Evolutionary conservation across 306 rosid species (phyloP), one percentile per base, ranked within the genome.

Genomic region (Cucurbita maxima): DNA sequence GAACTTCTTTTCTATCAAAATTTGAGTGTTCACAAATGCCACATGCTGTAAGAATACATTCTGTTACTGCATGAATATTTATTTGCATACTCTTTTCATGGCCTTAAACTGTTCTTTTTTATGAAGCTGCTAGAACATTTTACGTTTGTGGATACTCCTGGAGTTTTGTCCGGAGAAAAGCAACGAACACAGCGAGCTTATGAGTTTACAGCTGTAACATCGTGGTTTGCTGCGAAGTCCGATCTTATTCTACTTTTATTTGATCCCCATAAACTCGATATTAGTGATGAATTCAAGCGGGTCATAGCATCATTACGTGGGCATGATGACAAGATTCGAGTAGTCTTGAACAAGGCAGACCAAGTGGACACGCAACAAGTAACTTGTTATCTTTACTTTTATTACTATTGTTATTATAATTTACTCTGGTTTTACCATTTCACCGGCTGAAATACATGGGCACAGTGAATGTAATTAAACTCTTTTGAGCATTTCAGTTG

Each of bases 181-280:
- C 99, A 94, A 79, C 83, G 99, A 68, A 85, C 97, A 0, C 92
- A 94, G 50, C 84, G 99, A 72, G 87, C 90, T 36, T 94, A 94
- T 51, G 96, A 94, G 66, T 94, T 94, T 68, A 91, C 91, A 0
- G 97, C 97, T 16, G 97, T 94, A 51, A 94, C 97, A 37, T 91
- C 99, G n/a, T 94, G 99, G 99, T 91, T 94, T 86, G 99, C 99
- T 81, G 84, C 97, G 0, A 94, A 91, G 82, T 87, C 90, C 75
- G 99, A 94, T 82, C 81, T 94, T 37, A 91, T 94, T 75, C 86
- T 94, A 11, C 99, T 94, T 76, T 25, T 94, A 34, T 94, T 94
- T 77, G 99, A 94, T 83, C 99, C 99, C 76, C 96, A 94, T 82
- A 94, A 94, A 68, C 97, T 94, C n/a, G 99, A 94, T 70, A 81